These are phyloP conservation scores for Colletotrichum truncatum DNA, from an alignment of 2,329 filamentous ascomycete genomes.

Conservation along the genomic window DNA sequence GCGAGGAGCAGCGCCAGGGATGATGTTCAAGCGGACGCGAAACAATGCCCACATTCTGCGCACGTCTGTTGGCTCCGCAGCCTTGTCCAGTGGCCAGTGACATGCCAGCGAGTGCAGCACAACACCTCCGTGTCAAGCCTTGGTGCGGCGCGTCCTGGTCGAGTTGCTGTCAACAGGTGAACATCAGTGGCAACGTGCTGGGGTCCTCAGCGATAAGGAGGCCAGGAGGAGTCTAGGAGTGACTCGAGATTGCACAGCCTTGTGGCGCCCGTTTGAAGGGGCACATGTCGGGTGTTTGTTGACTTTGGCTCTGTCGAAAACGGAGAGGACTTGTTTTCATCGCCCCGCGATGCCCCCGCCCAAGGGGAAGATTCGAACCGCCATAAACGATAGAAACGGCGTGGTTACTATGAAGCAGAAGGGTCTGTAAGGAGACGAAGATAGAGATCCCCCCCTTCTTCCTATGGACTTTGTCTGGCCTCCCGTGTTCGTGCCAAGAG, in stretches of 20 bases:
- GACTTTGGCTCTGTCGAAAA: not conserved
- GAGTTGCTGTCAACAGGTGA: not conserved
- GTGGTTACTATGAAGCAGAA: not conserved
- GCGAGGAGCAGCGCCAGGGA: conserved; percentile 1
- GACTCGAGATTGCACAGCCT: conserved; percentile 20
- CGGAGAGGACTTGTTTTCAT: not conserved
- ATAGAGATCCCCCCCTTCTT: not conserved
- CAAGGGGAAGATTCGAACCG: not conserved
- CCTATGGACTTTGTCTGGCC: not conserved
- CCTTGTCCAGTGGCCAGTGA: conserved; percentile 16
- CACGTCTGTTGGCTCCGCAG: conserved; percentile 7
- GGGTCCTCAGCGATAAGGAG: conserved; percentile 3
- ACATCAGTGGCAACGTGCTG: not conserved
- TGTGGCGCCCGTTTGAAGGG: conserved; percentile 27
- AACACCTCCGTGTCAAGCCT: conserved; percentile 7
- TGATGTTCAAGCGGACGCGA: conserved; percentile 12
- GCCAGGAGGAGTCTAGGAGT: conserved; percentile 6
- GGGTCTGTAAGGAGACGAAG: not conserved
- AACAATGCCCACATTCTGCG: conserved; percentile 1
- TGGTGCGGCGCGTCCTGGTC: conserved; percentile 20
- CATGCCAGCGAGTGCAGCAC: conserved; percentile 1
- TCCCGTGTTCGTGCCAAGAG: not conserved
- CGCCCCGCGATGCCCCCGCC: conserved; percentile 1
- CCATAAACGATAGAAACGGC: not conserved
- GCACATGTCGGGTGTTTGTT: conserved; percentile 1